These are phyloP conservation scores for Myriosclerotinia scirpicola DNA, from an alignment of 2,329 filamentous ascomycete genomes.

Conservation along the genomic window DNA sequence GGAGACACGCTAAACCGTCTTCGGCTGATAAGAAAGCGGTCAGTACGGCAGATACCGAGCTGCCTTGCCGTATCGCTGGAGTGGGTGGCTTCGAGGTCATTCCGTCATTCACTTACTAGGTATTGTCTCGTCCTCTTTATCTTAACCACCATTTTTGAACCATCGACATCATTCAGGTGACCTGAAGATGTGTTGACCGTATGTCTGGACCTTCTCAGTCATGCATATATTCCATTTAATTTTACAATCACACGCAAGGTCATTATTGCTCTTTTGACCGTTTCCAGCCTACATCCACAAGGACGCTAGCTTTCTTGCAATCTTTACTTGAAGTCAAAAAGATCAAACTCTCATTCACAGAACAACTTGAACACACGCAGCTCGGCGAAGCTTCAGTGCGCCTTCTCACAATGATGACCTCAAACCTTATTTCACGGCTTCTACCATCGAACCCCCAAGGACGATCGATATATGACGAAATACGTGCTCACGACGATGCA, in stretches of 20 bases:
- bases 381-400: neutral
- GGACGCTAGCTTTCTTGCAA: conserved; percentile 28
- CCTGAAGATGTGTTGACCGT: conserved; percentile 11
- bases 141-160: conserved; percentile 6
- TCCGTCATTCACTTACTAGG: conserved; percentile 13
- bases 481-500: conserved; percentile 39
- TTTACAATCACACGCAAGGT: conserved; percentile 6
- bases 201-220: neutral
- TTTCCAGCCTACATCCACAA: conserved; percentile 26
- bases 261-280: conserved; percentile 30
- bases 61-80: neutral
- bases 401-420: conserved; percentile 38
- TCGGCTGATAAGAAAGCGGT: conserved; percentile 23
- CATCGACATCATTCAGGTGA: conserved; percentile 18
- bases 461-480: conserved; percentile 42
- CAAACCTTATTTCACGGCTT: conserved; percentile 40
- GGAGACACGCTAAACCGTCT: conserved; percentile 2
- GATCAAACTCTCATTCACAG: neutral
- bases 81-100: conserved; percentile 5
- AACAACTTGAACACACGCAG: neutral
- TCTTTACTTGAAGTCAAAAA: neutral
- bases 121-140: conserved; percentile 18
- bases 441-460: conserved; percentile 38
- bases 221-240: conserved; percentile 9
- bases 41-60: conserved; percentile 4